These are phyloP conservation scores for Arxiozyma telluris DNA, from an alignment of 1,139 yeast genomes.

Conservation along the genomic window DNA sequence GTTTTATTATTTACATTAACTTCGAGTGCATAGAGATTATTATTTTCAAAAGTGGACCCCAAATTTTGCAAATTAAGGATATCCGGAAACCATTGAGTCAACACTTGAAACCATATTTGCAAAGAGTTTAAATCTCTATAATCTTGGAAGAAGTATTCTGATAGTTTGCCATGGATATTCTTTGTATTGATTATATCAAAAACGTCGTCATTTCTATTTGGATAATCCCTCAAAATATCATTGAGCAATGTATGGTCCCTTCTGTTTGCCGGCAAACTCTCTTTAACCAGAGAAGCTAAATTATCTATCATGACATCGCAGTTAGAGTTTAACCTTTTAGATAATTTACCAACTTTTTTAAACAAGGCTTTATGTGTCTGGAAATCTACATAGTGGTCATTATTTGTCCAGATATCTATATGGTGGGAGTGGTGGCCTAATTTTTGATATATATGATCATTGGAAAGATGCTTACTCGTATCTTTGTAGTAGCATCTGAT, in stretches of 20 bases:
- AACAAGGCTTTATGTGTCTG: not conserved
- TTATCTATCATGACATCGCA: not conserved
- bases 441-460: too few relatives aligned
- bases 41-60: conserved; percentile 68
- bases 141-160: conserved; percentile 48
- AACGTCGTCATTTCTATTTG: not conserved
- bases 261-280: not conserved
- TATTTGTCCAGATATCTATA: conserved; percentile 7
- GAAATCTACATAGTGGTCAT: conserved; percentile 1
- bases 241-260: not conserved
- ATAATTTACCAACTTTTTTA: not conserved
- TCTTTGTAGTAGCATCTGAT: not conserved
- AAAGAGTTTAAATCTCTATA: conserved; percentile 64
- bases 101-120: conserved; percentile 58
- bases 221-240: not conserved
- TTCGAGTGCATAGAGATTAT: conserved; percentile 60
- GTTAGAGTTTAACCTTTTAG: not conserved
- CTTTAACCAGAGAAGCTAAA: not conserved
- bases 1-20: conserved; percentile 39
- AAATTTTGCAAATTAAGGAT: conserved; percentile 51
- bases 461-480: too few relatives aligned
- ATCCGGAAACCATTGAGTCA: conserved; percentile 51
- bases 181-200: not conserved
- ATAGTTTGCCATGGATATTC: not conserved
- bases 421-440: too few relatives aligned